Conservation (phyloP, 495 filamentous ascomycete species). For the Penicillium verhagenii region DNA sequence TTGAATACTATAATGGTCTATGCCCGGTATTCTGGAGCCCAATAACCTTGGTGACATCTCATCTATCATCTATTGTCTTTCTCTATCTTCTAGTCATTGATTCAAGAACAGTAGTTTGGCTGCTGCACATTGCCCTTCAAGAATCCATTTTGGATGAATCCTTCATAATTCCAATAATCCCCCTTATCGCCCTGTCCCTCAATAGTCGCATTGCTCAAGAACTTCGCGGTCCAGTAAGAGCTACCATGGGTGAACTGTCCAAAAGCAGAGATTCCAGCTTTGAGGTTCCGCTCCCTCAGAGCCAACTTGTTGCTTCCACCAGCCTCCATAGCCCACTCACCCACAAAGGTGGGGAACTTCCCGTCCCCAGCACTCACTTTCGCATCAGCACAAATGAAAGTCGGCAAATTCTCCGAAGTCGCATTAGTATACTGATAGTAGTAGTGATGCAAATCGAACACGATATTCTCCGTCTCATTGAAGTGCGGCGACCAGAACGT, state of each 20-base stretch:
- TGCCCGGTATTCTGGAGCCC: too few species aligned
- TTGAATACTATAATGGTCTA: too few species aligned
- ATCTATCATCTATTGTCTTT: neutral
- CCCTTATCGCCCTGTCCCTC: constrained; percentile 19
- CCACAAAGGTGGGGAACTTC: constrained; percentile 33
- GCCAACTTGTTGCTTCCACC: constrained; percentile 20
- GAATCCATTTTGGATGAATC: constrained; percentile 1
- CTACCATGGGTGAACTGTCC: constrained; percentile 22
- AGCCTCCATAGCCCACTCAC: constrained; percentile 31
- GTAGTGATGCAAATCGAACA: constrained; percentile 34
- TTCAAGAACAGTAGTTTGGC: constrained; percentile 3
- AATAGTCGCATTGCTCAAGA: constrained; percentile 19
- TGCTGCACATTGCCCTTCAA: neutral
- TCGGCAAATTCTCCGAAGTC: constrained; percentile 24
- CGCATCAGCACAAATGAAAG: constrained; percentile 13
- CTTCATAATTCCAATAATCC: constrained; percentile 29
- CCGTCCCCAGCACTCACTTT: constrained; percentile 16
- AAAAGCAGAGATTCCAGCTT: constrained; percentile 21
- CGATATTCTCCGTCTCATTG: constrained; percentile 19
- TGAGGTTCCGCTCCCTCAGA: constrained; percentile 25
- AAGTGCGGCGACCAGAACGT: constrained; percentile 26
- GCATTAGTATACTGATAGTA: constrained; percentile 26
- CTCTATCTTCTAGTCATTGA: neutral
- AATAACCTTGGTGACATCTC: neutral
- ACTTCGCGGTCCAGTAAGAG: constrained; percentile 30